Percentiles rank a stretch among this genome's conserved stretches.
These are phyloP conservation scores for Scedosporium boydii DNA, from an alignment of 2,329 filamentous ascomycete genomes.

Conservation along the genomic window DNA sequence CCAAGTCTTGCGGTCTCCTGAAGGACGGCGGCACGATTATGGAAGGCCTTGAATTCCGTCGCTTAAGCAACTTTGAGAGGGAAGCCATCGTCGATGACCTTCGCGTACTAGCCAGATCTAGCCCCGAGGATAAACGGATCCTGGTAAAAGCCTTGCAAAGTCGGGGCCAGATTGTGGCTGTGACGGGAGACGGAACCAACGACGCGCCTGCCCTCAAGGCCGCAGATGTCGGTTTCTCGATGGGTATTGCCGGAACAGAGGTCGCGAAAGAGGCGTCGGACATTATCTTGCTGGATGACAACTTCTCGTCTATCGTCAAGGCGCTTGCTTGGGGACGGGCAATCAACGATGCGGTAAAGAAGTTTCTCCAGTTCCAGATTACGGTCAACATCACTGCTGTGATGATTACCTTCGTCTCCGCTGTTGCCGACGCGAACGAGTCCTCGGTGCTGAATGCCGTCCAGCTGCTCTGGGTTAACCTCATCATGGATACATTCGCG, in stretches of 20 bases:
- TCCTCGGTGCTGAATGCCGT: constrained; percentile 55
- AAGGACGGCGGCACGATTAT: constrained; percentile 48
- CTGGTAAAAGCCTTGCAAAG: constrained; percentile 44
- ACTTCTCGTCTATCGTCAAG: constrained; percentile 57
- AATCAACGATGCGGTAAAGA: constrained; percentile 59
- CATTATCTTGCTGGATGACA: constrained; percentile 58
- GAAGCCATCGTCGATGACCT: constrained; percentile 37
- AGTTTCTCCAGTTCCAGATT: constrained; percentile 61
- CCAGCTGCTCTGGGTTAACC: constrained; percentile 59
- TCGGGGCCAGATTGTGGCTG: constrained; percentile 48
- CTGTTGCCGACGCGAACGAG: constrained; percentile 45
- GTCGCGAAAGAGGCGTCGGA: constrained; percentile 61
- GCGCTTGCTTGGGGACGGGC: constrained; percentile 60
- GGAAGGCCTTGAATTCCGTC: constrained; percentile 43
- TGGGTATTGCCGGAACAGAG: constrained; percentile 58
- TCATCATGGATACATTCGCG: constrained; percentile 62
- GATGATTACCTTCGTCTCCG: constrained; percentile 54
- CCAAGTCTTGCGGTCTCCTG: constrained; percentile 42
- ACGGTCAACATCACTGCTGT: constrained; percentile 64
- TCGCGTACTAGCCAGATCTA: constrained; percentile 48
- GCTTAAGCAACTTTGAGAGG: constrained; percentile 39
- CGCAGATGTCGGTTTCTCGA: constrained; percentile 59
- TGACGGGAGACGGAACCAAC: constrained; percentile 59
- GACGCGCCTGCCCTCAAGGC: constrained; percentile 57
- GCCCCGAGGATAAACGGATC: constrained; percentile 49